These are phyloP conservation scores for Suillus decipiens DNA, from an alignment of 768 basidiomycete genomes.

Conservation along the genomic window DNA sequence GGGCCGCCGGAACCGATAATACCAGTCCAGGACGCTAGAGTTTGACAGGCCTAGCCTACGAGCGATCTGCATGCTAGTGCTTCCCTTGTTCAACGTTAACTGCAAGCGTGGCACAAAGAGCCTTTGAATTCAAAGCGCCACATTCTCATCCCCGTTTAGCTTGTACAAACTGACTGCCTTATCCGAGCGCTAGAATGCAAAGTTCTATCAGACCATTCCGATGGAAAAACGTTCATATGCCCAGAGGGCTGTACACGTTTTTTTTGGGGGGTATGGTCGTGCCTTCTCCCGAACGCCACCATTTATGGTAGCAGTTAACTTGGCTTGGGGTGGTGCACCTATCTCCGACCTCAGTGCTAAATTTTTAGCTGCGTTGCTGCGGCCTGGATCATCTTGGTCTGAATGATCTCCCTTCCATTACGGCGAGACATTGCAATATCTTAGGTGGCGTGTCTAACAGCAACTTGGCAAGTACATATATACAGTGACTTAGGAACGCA, in stretches of 20 bases:
- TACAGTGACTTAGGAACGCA: neutral
- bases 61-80: constrained; percentile 2
- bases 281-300: constrained; percentile 13
- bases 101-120: neutral
- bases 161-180: constrained; percentile 22
- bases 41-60: neutral
- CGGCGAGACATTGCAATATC: neutral
- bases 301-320: constrained; percentile 17
- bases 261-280: neutral
- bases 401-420: constrained; percentile 2
- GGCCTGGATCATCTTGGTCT: neutral
- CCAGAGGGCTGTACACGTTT: constrained; percentile 6
- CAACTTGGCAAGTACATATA: neutral
- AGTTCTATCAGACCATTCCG: constrained; percentile 32
- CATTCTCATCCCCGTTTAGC: constrained; percentile 20
- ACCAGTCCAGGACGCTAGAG: constrained; percentile 7
- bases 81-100: neutral
- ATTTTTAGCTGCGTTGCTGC: neutral
- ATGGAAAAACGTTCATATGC: constrained; percentile 22
- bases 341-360: constrained; percentile 13
- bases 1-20: constrained; percentile 18
- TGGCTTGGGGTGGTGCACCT: constrained; percentile 8
- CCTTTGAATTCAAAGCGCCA: constrained; percentile 3
- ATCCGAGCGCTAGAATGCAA: constrained; percentile 12
- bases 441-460: neutral